These are phyloP conservation scores for Hyphopichia buzzinii DNA, from an alignment of 1,139 yeast genomes.

Conservation along the genomic window DNA sequence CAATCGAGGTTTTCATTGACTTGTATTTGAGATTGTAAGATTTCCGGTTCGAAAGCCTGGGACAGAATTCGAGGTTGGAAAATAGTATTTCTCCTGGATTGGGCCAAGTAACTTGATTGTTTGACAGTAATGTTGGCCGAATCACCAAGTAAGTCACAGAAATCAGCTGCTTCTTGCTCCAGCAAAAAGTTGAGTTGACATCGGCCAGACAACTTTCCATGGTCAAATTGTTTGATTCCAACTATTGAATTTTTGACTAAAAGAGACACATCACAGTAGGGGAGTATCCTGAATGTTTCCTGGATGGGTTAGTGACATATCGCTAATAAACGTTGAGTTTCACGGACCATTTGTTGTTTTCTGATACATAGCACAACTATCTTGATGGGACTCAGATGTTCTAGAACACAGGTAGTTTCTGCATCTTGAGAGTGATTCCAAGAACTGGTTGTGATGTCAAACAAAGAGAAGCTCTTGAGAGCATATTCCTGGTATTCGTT, in stretches of 20 bases:
- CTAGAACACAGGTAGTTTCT: not conserved
- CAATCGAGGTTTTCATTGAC: no score
- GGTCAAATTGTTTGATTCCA: not conserved
- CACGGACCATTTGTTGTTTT: not conserved
- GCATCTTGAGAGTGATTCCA: slow-evolving; percentile 1
- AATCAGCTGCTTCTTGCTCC: not conserved
- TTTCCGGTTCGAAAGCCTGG: not conserved
- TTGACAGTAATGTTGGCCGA: not conserved
- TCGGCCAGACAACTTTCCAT: not conserved
- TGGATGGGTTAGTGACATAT: not conserved
- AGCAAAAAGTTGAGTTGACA: not conserved
- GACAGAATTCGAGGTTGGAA: not conserved
- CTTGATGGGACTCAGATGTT: slow-evolving; percentile 1
- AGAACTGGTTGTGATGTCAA: not conserved
- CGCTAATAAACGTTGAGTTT: no score
- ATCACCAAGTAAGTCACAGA: not conserved
- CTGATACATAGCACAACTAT: not conserved
- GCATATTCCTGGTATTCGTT: not conserved
- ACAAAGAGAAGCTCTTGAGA: slow-evolving; percentile 4
- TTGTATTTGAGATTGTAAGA: not conserved
- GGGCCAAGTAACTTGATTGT: not conserved
- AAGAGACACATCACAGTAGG: not conserved
- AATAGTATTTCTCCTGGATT: not conserved
- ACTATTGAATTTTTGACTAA: not conserved
- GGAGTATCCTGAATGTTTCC: not conserved